Percentiles rank a stretch among this genome's conserved stretches.
Conservation (phyloP, 1,284 basidiomycete genomes). For the Cryptococcus neoformans region DNA sequence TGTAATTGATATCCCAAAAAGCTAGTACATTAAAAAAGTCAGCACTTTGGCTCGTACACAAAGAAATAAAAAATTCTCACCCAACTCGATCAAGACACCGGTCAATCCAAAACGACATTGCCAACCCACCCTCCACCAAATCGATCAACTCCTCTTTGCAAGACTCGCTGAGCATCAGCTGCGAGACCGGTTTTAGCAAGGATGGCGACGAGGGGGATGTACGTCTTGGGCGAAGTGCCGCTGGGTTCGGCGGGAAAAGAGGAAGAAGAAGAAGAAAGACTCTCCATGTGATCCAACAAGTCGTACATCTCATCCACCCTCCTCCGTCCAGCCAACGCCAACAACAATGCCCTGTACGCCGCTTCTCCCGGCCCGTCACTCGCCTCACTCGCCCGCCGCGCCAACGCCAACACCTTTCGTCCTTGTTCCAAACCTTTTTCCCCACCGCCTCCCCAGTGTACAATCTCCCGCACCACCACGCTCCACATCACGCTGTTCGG, state of each 20-base stretch:
- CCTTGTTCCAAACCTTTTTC: too few species aligned
- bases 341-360: conserved; percentile 23
- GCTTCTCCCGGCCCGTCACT: conserved; percentile 1
- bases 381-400: too few species aligned
- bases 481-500: too few species aligned
- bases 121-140: background rate
- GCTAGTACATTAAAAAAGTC: too few species aligned
- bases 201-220: conserved; percentile 14
- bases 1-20: too few species aligned
- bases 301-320: conserved; percentile 15
- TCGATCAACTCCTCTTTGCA: background rate
- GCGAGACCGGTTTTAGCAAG: conserved; percentile 10
- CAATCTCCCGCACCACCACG: too few species aligned
- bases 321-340: conserved; percentile 17
- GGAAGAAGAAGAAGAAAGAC: background rate
- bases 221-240: conserved; percentile 7
- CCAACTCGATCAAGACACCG: background rate
- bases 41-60: too few species aligned
- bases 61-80: too few species aligned
- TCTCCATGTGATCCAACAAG: conserved; percentile 24
- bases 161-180: conserved; percentile 5
- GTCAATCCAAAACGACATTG: background rate
- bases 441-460: too few species aligned
- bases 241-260: background rate
- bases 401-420: too few species aligned